Evolutionary conservation across 2,329 filamentous ascomycete genomes (phyloP).

Genomic region (Thelonectria discophora): DNA sequence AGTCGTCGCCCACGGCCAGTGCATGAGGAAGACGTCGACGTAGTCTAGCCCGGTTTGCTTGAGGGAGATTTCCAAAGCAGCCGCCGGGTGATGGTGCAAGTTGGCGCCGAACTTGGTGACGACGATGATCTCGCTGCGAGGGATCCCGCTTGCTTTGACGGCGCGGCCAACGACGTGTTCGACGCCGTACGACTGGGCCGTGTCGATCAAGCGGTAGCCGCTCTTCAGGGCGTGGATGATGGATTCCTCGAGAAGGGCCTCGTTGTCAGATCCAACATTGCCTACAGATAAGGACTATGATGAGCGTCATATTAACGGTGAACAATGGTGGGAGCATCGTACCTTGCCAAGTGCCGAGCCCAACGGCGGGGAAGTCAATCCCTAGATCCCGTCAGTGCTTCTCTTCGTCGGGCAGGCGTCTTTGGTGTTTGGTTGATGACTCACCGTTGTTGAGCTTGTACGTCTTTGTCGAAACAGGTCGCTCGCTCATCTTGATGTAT

Average conservation of each 20-base stretch:
- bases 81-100: constrained; percentile 43
- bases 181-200: constrained; percentile 40
- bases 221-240: constrained; percentile 42
- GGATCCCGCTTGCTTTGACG: constrained; percentile 45
- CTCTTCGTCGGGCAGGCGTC: background rate
- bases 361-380: constrained; percentile 8
- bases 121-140: constrained; percentile 46
- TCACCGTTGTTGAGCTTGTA: constrained; percentile 19
- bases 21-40: constrained; percentile 46
- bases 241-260: constrained; percentile 21
- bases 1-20: constrained; percentile 43
- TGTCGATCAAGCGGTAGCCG: constrained; percentile 47
- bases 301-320: background rate
- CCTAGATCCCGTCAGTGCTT: constrained; percentile 1
- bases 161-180: constrained; percentile 45
- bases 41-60: constrained; percentile 43
- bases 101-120: constrained; percentile 46
- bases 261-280: constrained; percentile 11
- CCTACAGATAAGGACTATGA: background rate
- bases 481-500: background rate
- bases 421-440: too few species aligned
- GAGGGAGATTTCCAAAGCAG: constrained; percentile 43
- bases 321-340: background rate
- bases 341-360: constrained; percentile 20
- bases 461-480: background rate